Evolutionary conservation across 2,329 filamentous ascomycete genomes (phyloP), one percentile per base, ranked within the genome.

Genomic region (Macrophomina pseudophaseolina): DNA sequence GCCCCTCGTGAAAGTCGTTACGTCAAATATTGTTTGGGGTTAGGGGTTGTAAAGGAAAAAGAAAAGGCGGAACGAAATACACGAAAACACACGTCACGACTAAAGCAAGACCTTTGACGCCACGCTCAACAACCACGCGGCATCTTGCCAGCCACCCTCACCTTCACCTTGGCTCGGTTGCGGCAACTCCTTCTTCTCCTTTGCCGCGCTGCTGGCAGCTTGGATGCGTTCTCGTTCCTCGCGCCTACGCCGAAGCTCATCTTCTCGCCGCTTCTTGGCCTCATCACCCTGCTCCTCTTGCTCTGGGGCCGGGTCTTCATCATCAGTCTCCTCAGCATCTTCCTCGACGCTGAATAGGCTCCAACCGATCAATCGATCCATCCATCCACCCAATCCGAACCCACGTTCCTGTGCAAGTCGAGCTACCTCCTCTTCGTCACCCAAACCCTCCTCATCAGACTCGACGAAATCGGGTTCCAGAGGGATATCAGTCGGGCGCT

Each of bases 331-430:
- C 46, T 80, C 80, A n/a, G 73, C 76, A 40, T 85, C 83, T 59
- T 84, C 82, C 9, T 85, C 83, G 1, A 84, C 81, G 2, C 81
- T 81, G 70, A 88, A 88, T 48, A 87, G 69, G 11, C 82, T 83
- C 82, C 85, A 87, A 38, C 85, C 85, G 66, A 88, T 85, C 42
- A 88, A 71, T 30, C 82, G 78, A 69, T 89, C 87, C 71, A 89
- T 80, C 81, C 85, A 84, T 9, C 80, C 77, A 0, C 86, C 86
- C 4, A 88, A 74, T 0, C 86, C 85, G 67, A 85, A 86, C 1
- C 82, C 83, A n/a, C 80, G 77, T 69, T 84, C 80, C 30, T 80
- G 76, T 12, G 84, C 84, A 38, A 88, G 74, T 2, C 80, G 76
- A 49, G 83, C 82, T 18, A 88, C 74, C 71, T 87, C 85, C 30